Base-by-base conservation (phyloP, 768 basidiomycete genomes). In the Tubosaeta brunneosetosa region DNA sequence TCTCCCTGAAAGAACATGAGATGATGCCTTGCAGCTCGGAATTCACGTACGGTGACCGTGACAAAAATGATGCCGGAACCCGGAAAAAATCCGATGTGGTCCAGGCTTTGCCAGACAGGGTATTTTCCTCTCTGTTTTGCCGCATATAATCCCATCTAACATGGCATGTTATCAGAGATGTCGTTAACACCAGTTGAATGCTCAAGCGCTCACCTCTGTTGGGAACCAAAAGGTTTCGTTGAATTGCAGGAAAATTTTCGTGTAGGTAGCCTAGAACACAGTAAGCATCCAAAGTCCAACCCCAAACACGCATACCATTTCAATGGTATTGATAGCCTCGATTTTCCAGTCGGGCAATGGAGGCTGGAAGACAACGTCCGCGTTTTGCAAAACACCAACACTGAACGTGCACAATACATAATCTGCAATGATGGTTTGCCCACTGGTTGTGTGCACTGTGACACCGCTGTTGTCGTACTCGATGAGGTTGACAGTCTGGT, bases 391-490 rank as follows among this genome's bases (percentile, higher is more conserved):
- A 7, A 88, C 86, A 0, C 86, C 86, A 2, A 85, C 63, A 55
- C 84, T 86, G 67, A 87, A 87, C 0, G 86, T 87, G 55, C 79
- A 80, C 27, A 88, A 61, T 3, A 78, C 83, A 61, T 84, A 81
- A 47, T 85, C 78, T 13, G 76, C 83, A 13, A 65, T 69, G 22
- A 86, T 59, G 2, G 38, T 67, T 31, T 66, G 55, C 1, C 80
- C 82, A 51, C 75, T 67, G 1, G 66, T 56, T 27, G 84, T 69
- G 14, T 71, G 71, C 31, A 88, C 77, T 1, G 64, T 68, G 14
- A 82, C 82, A 3, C 76, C 70, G 17, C 70, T 53, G n/a, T 59
- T 55, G 6, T 73, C 74, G 57, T 84, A 77, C 10, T 69, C 61
- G 53, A 87, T 75, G 6, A 57, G 63, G 33, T 66, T 67, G 44